Percentiles rank a stretch among this genome's conserved stretches.
Conservation (phyloP, 345 rosid genomes). For the Hibiscus mutabilis region DNA sequence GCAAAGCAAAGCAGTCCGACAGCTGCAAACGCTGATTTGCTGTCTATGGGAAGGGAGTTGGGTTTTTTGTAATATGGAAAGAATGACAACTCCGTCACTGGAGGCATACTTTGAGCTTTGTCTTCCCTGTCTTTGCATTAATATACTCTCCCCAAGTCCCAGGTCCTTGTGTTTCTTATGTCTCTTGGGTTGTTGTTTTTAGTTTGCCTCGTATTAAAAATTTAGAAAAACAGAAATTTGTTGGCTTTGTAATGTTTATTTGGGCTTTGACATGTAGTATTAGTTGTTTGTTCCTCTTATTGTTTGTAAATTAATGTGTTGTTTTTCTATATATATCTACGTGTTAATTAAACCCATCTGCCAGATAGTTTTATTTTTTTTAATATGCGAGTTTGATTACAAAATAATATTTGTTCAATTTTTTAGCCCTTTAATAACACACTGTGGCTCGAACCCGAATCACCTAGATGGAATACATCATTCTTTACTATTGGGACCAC, state of each 20-base stretch:
- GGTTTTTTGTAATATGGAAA: constrained; percentile 34
- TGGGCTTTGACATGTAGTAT: neutral
- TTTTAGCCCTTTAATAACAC: no score
- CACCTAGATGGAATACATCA: no score
- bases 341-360: neutral
- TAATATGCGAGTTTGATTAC: no score
- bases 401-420: no score
- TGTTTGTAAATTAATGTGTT: neutral
- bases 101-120: constrained; percentile 37
- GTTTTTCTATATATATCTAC: neutral
- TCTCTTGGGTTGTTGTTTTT: neutral
- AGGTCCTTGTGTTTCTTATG: neutral
- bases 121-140: constrained; percentile 54
- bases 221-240: no score
- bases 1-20: constrained; percentile 12
- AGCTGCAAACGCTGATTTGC: constrained; percentile 49
- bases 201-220: neutral
- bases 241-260: neutral
- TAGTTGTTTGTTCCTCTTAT: neutral
- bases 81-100: constrained; percentile 9
- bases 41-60: constrained; percentile 24
- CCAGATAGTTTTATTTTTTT: neutral
- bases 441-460: no score
- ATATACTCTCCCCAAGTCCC: constrained; percentile 42
- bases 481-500: no score